phyloP scores from a whole-genome alignment of 2,329 filamentous ascomycete genomes.

The Claviceps sorghi region DNA sequence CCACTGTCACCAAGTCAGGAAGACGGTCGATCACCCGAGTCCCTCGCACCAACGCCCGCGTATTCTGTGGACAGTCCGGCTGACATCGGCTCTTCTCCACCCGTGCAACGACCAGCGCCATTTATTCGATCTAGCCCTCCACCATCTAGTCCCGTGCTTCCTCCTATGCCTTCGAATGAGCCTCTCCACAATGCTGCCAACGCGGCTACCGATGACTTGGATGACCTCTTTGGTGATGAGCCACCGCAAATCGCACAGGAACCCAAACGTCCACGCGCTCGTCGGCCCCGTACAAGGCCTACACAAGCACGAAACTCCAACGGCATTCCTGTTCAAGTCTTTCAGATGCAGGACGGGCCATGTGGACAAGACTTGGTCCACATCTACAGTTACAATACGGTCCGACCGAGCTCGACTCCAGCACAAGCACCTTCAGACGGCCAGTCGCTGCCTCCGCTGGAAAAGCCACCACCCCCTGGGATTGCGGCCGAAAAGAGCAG shows the following conservation, averaged over 20 bases:
- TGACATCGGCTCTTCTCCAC: constrained; percentile 82
- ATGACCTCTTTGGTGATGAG: constrained; percentile 54
- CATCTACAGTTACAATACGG: constrained; percentile 20
- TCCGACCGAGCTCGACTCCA: constrained; percentile 7
- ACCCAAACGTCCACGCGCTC: constrained; percentile 12
- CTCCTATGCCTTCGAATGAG: constrained; percentile 46
- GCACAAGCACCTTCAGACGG: constrained; percentile 6
- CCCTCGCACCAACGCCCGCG: constrained; percentile 34
- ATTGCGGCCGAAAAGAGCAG: constrained; percentile 10
- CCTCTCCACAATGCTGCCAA: constrained; percentile 57
- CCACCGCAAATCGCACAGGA: constrained; percentile 26
- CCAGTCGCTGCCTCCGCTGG: constrained; percentile 13
- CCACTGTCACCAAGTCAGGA: constrained; percentile 31
- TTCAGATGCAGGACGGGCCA: constrained; percentile 22
- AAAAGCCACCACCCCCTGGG: constrained; percentile 9
- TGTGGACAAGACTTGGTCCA: constrained; percentile 22
- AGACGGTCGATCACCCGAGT: constrained; percentile 40
- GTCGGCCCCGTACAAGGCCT: constrained; percentile 10
- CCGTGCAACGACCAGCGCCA: constrained; percentile 49
- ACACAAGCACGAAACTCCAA: constrained; percentile 20
- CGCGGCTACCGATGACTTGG: constrained; percentile 67
- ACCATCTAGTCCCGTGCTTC: constrained; percentile 67
- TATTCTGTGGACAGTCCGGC: constrained; percentile 54
- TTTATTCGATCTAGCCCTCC: constrained; percentile 46
- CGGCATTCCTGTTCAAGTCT: constrained; percentile 29